Percentiles rank a stretch among this genome's conserved stretches.
Evolutionary conservation across 2,329 filamentous ascomycete species (phyloP).

Genomic region (Diaporthe helianthi): DNA sequence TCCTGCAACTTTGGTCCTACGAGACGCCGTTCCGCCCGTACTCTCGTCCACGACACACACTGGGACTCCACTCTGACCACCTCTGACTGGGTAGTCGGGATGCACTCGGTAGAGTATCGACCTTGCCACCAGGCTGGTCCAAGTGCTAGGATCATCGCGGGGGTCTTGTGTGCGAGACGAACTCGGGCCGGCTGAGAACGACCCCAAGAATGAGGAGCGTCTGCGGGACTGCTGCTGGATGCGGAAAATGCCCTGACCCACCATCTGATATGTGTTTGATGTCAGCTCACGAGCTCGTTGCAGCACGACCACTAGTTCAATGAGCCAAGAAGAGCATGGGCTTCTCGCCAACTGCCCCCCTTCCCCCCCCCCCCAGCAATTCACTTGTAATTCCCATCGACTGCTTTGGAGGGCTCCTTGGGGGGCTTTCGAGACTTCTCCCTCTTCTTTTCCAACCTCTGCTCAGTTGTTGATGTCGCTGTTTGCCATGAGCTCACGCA

Average conservation of each 20-base stretch:
- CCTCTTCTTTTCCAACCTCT: too few species aligned
- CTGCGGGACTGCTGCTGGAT: slow-evolving; percentile 9
- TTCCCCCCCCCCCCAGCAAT: not conserved
- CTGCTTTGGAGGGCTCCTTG: not conserved
- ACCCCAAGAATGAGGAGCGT: slow-evolving; percentile 1
- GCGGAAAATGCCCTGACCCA: slow-evolving; percentile 7
- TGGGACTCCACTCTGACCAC: slow-evolving; percentile 2
- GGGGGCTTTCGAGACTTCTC: too few species aligned
- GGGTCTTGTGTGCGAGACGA: not conserved
- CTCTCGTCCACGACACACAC: not conserved
- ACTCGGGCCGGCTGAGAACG: not conserved
- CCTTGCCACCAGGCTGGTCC: slow-evolving; percentile 7
- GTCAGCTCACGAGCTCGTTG: not conserved
- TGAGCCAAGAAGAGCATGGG: not conserved
- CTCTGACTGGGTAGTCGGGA: slow-evolving; percentile 1
- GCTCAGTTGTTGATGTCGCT: not conserved
- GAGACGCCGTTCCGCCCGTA: not conserved
- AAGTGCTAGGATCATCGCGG: slow-evolving; percentile 7
- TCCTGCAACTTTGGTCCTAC: not conserved
- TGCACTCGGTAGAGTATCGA: not conserved
- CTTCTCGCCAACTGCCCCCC: not conserved
- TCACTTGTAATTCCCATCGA: not conserved
- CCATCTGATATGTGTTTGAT: not conserved
- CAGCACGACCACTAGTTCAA: not conserved
- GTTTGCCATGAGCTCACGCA: not conserved